Evolutionary conservation across 1,139 yeast species (phyloP), one percentile per base, ranked within the genome.

Genomic region (Suhomyces taliae): DNA sequence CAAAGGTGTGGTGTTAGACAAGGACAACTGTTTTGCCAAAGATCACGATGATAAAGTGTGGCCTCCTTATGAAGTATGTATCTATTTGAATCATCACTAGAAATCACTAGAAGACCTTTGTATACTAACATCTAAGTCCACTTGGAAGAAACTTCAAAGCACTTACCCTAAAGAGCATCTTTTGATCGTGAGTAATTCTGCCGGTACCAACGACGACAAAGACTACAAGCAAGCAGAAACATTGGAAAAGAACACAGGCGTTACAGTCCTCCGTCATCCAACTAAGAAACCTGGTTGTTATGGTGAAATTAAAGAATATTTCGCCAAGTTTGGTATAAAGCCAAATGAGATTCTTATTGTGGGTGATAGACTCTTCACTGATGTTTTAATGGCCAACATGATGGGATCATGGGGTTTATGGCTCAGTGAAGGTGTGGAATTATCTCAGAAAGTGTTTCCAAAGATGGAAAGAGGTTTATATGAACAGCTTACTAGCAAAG

Each of bases 21-120:
- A 95, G 64, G 99, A 93, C 66, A 95, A 93, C 64, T 93, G 98
- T 61, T 87, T 93, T 64, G 96, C 99, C 5, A 77, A 79, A 54
- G 95, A 95, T 40, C 87, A 89, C 50, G 87, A 84, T 48, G 87
- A 85, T 56, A 79, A 81, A 50, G 87, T 93, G 2, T 90, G 90
- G 89, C 90, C 88, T 0, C 87, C 70, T 2, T 90, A 90, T 59
- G 56, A 59, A 38, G 69, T 62, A 54, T 45, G 70, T 64, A 31
- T 14, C 15, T 14, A 14, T 47, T 36, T 19, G 24, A 19, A 19
- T 19, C 4, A 19, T 6, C 24, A 4, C 24, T 19, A 4, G 4
- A 19, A 3, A 19, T 4, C 19, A 19, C 19, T 19, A 19, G 4
- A 19, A 19, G 2, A 19, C 6, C 4, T 14, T 19, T 19, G 24